Conservation (phyloP, 2,329 filamentous ascomycete species). For the Exserohilum turcica region DNA sequence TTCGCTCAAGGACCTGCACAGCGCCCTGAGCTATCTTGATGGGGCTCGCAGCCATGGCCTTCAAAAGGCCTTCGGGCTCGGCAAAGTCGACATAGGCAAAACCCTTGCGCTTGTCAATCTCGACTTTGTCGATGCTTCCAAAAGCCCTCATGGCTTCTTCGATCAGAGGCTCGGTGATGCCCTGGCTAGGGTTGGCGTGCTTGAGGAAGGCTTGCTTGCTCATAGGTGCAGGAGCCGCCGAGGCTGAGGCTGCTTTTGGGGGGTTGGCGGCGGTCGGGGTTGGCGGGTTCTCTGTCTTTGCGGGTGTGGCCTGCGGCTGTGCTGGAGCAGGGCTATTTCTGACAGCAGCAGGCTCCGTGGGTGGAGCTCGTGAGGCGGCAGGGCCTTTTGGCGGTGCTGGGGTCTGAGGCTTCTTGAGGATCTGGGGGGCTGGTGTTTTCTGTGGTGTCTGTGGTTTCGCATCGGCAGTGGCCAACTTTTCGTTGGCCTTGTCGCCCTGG, state of each 20-base stretch:
- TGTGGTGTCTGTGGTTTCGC: conserved; percentile 30
- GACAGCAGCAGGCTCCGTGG: conserved; percentile 37
- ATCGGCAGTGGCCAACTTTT: conserved; percentile 28
- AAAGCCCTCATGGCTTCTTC: conserved; percentile 75
- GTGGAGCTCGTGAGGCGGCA: conserved; percentile 34
- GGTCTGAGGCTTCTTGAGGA: conserved; percentile 48
- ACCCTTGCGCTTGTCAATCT: conserved; percentile 93
- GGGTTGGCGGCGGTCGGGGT: conserved; percentile 7
- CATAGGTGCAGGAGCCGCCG: conserved; percentile 37
- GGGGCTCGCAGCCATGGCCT: conserved; percentile 81
- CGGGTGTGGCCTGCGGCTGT: conserved; percentile 23
- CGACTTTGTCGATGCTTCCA: conserved; percentile 76
- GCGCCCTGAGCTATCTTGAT: conserved; percentile 82
- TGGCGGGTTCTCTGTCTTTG: conserved; percentile 21
- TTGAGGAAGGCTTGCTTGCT: conserved; percentile 62
- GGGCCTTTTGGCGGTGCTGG: conserved; percentile 39
- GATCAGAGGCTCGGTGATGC: conserved; percentile 82
- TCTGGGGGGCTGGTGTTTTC: conserved; percentile 42
- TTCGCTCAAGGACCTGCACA: conserved; percentile 84
- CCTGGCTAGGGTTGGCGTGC: conserved; percentile 79
- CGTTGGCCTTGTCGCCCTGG: conserved; percentile 40
- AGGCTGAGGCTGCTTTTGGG: conserved; percentile 19
- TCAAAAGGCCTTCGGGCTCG: conserved; percentile 71
- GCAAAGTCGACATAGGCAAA: conserved; percentile 93
- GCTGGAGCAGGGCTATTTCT: conserved; percentile 22